These are phyloP conservation scores for Pseudomicrostroma phylloplanum DNA, from an alignment of 1,284 basidiomycete species.

Conservation along the genomic window DNA sequence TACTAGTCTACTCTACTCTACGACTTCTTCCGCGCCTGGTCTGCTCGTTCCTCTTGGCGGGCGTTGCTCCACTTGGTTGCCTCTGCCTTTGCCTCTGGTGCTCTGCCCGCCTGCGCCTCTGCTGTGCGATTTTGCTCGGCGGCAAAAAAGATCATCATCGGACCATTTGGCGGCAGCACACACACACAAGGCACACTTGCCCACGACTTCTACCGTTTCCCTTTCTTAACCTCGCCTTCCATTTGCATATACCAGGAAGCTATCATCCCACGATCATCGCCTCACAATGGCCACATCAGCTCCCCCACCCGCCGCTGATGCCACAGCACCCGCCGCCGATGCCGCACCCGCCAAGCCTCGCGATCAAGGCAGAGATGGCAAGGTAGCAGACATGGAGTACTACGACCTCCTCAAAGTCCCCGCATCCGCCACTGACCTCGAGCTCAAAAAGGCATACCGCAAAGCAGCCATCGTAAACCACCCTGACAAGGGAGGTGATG, in stretches of 20 bases:
- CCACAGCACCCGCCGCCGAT: neutral
- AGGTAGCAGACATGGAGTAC: constrained; percentile 45
- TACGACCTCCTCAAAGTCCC: constrained; percentile 49
- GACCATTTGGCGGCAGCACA: too few relatives aligned
- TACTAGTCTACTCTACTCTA: too few relatives aligned
- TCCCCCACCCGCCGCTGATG: neutral
- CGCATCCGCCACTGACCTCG: constrained; percentile 58
- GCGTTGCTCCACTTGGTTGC: too few relatives aligned
- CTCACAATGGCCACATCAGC: neutral
- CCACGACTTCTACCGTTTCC: neutral
- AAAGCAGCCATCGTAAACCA: constrained; percentile 86
- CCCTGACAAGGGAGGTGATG: constrained; percentile 50
- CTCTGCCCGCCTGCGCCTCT: too few relatives aligned
- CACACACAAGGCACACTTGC: too few relatives aligned
- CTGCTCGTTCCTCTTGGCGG: too few relatives aligned
- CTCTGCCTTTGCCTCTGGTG: too few relatives aligned
- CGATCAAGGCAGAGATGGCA: constrained; percentile 6
- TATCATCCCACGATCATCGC: too few relatives aligned
- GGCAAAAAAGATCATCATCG: too few relatives aligned
- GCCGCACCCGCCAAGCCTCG: neutral
- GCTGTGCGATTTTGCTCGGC: too few relatives aligned
- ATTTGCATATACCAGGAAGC: neutral
- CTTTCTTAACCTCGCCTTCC: too few relatives aligned
- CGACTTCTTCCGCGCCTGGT: too few relatives aligned
- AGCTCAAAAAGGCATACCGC: constrained; percentile 90